phyloP scores from a whole-genome alignment of 2,329 filamentous ascomycete species.

The Curvularia hawaiiensis region DNA sequence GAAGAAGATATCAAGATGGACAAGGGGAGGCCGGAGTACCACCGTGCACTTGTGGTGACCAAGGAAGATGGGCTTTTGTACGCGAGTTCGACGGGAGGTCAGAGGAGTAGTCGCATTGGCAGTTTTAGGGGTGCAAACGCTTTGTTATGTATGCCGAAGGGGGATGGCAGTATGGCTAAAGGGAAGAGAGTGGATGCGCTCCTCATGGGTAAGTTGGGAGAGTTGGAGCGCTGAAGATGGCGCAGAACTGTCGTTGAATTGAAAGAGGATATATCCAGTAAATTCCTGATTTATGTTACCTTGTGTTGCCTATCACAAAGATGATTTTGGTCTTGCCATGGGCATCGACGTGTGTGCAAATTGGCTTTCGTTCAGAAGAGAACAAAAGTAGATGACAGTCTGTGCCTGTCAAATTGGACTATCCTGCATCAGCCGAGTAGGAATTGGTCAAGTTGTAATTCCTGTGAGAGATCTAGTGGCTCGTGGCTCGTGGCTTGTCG shows the following conservation, averaged over 20 bases:
- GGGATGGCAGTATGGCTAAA: conserved; percentile 67
- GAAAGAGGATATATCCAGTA: background rate
- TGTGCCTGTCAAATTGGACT: too few relatives aligned
- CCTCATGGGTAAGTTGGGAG: conserved; percentile 63
- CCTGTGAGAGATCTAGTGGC: background rate
- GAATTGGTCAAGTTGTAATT: background rate
- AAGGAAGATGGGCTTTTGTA: conserved; percentile 68
- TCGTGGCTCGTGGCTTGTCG: background rate
- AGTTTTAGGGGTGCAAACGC: conserved; percentile 90
- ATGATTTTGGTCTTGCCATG: background rate
- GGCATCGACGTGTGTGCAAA: background rate
- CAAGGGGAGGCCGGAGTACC: conserved; percentile 80
- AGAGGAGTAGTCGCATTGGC: conserved; percentile 87
- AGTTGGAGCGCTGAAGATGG: conserved; percentile 8
- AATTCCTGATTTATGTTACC: background rate
- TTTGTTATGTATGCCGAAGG: conserved; percentile 74
- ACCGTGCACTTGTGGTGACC: conserved; percentile 76
- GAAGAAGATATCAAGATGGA: conserved; percentile 77
- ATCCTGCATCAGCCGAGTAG: too few relatives aligned
- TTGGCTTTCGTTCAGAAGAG: background rate
- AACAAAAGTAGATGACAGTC: background rate
- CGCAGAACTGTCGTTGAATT: background rate
- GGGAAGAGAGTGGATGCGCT: conserved; percentile 77
- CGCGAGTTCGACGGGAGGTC: conserved; percentile 84
- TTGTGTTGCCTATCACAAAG: background rate